Conservation (phyloP, 2,329 filamentous ascomycete species). For the Metarhizium album region DNA sequence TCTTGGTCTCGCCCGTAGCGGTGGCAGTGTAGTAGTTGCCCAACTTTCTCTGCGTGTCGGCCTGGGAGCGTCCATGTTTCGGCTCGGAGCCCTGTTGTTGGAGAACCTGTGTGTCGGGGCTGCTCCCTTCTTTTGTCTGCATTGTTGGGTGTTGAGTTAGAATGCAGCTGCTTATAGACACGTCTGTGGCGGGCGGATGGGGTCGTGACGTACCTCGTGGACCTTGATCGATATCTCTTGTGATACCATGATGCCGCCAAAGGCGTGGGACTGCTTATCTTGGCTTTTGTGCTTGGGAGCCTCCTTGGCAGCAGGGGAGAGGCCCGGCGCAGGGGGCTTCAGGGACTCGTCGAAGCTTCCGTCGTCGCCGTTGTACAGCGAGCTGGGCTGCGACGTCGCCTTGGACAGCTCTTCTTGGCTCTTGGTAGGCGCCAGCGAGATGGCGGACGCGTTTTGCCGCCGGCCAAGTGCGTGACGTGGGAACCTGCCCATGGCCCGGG, state of each 20-base stretch:
- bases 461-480: not conserved
- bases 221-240: slow-evolving; percentile 49
- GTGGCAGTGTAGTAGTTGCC: slow-evolving; percentile 6
- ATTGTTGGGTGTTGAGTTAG: not conserved
- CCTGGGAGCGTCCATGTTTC: not conserved
- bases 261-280: slow-evolving; percentile 15
- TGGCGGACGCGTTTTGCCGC: not conserved
- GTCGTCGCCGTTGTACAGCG: slow-evolving; percentile 4
- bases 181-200: no score
- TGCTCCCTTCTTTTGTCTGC: not conserved
- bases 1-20: slow-evolving; percentile 6
- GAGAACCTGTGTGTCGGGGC: not conserved
- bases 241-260: slow-evolving; percentile 51
- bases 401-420: slow-evolving; percentile 10
- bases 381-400: slow-evolving; percentile 2
- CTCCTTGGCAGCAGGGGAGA: slow-evolving; percentile 12
- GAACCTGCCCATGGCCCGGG: slow-evolving; percentile 1
- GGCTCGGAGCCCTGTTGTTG: not conserved
- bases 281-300: slow-evolving; percentile 3
- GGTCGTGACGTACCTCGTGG: slow-evolving; percentile 11
- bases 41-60: not conserved
- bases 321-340: slow-evolving; percentile 1
- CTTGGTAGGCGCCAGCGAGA: not conserved
- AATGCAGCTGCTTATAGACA: no score
- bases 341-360: slow-evolving; percentile 8